Percentiles rank a stretch among this genome's conserved stretches.
Evolutionary conservation across 78 protist genomes (phyloP).

Genomic region (Dictyostelium firmibasis): DNA sequence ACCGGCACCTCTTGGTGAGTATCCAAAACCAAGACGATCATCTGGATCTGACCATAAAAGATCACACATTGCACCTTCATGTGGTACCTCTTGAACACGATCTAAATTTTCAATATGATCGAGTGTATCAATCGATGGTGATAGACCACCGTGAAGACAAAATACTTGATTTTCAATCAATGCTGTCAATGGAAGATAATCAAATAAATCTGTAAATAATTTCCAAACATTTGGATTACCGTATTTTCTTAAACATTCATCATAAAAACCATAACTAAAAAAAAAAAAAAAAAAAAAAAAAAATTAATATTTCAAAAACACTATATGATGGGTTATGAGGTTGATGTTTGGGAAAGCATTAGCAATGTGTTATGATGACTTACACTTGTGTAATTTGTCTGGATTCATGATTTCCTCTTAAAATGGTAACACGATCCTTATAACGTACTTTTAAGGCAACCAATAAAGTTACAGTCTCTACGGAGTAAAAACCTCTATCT

Average conservation of each 20-base stretch:
- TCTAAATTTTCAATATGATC: constrained; percentile 90
- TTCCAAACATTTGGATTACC: constrained; percentile 96
- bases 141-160: constrained; percentile 98
- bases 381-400: constrained; percentile 97
- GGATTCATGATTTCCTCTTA: constrained; percentile 98
- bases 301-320: background rate
- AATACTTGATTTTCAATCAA: constrained; percentile 93
- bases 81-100: constrained; percentile 95
- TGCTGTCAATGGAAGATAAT: constrained; percentile 94
- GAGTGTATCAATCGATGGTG: constrained; percentile 92
- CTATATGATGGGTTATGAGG: too few relatives aligned
- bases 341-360: too few relatives aligned
- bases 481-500: constrained; percentile 96
- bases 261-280: constrained; percentile 95
- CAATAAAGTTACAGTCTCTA: constrained; percentile 94
- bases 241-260: constrained; percentile 96
- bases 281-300: background rate
- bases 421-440: constrained; percentile 86
- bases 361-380: too few relatives aligned
- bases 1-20: constrained; percentile 99
- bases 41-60: constrained; percentile 97
- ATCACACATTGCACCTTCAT: constrained; percentile 95
- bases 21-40: constrained; percentile 93
- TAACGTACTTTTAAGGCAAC: constrained; percentile 89
- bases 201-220: constrained; percentile 94